Conservation (phyloP, 257 asterid species). For the Solanum bukasovii region DNA sequence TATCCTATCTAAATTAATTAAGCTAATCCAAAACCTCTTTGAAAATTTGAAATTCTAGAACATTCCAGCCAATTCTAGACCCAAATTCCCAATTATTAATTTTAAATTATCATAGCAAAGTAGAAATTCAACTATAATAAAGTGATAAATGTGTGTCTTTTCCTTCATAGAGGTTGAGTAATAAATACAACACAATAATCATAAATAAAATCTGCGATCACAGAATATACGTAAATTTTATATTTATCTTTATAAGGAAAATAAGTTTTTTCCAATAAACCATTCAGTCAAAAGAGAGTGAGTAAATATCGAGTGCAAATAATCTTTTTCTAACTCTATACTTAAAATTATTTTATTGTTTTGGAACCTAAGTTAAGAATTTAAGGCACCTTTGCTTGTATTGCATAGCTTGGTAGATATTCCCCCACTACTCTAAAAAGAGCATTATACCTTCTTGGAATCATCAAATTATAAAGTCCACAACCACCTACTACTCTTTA, state of each 20-base stretch:
- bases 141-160: neutral
- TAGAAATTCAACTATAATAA: neutral
- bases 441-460: neutral
- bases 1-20: neutral
- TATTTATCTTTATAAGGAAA: fast-evolving
- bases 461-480: neutral
- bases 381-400: neutral
- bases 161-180: neutral
- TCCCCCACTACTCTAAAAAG: neutral
- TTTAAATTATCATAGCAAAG: neutral
- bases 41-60: neutral
- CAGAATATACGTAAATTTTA: neutral
- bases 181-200: neutral
- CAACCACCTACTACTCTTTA: neutral
- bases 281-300: neutral
- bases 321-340: neutral
- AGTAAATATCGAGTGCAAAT: neutral
- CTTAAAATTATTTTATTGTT: neutral
- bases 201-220: neutral
- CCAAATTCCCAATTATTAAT: neutral
- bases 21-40: neutral
- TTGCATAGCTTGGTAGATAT: neutral
- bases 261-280: neutral
- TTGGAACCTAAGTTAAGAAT: neutral
- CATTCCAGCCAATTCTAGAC: neutral